Conservation (phyloP, 768 basidiomycete genomes). For the Boletus rubescentipes region DNA sequence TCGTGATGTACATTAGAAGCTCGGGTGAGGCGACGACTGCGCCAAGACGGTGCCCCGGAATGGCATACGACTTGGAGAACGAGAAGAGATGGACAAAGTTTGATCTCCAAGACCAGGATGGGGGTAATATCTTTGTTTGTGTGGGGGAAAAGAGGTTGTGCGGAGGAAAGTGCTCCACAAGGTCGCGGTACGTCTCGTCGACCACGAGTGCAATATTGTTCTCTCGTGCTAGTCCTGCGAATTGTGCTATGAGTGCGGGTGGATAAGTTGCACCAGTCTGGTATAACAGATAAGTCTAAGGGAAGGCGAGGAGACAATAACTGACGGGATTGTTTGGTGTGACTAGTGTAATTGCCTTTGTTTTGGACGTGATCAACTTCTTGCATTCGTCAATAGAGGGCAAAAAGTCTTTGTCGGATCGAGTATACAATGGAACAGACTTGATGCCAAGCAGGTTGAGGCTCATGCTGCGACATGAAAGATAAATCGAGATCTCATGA, state of each 20-base stretch:
- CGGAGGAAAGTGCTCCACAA: slow-evolving; percentile 52
- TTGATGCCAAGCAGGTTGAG: slow-evolving; percentile 62
- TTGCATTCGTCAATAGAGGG: slow-evolving; percentile 55
- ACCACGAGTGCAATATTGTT: slow-evolving; percentile 64
- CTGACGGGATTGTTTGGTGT: slow-evolving; percentile 76
- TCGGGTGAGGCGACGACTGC: slow-evolving; percentile 60
- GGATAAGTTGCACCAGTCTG: slow-evolving; percentile 74
- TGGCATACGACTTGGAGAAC: slow-evolving; percentile 76
- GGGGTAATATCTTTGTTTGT: not conserved
- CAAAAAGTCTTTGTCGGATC: slow-evolving; percentile 51
- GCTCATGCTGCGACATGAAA: slow-evolving; percentile 52
- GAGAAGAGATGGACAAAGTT: slow-evolving; percentile 72
- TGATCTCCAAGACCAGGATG: slow-evolving; percentile 51
- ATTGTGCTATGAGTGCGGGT: slow-evolving; percentile 52
- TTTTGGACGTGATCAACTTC: slow-evolving; percentile 53
- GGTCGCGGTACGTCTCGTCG: slow-evolving; percentile 91
- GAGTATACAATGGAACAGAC: slow-evolving; percentile 53
- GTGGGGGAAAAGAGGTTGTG: slow-evolving; percentile 52
- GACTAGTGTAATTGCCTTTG: slow-evolving; percentile 70
- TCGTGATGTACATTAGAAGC: slow-evolving; percentile 48
- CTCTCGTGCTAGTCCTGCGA: slow-evolving; percentile 56
- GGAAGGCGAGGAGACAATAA: not conserved
- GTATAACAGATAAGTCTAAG: not conserved
- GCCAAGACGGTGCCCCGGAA: slow-evolving; percentile 84
- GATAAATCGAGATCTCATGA: not conserved